phyloP scores from a whole-genome alignment of 495 filamentous ascomycete genomes.

The Massariosphaeria phaeospora region DNA sequence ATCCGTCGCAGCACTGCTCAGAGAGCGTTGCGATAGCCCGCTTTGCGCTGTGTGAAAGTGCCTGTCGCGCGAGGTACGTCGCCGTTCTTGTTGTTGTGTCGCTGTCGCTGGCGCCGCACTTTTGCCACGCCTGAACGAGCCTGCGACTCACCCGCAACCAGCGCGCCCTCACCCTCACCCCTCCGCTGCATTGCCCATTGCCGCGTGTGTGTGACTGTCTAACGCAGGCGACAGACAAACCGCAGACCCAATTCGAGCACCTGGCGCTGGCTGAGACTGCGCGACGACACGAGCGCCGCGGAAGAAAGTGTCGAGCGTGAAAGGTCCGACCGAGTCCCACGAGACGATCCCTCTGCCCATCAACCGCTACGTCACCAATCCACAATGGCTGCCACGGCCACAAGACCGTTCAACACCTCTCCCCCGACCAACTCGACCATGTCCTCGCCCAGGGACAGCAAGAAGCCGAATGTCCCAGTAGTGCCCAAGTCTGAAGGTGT shows the following conservation, averaged over 20 bases:
- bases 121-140: conserved; percentile 7
- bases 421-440: conserved; percentile 36
- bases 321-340: conserved; percentile 6
- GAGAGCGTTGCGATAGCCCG: conserved; percentile 11
- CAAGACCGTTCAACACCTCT: conserved; percentile 34
- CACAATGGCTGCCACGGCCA: conserved; percentile 37
- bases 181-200: background rate
- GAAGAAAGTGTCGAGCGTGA: no score
- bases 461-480: conserved; percentile 27
- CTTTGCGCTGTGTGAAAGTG: conserved; percentile 12
- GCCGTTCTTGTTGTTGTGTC: conserved; percentile 2
- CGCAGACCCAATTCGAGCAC: background rate
- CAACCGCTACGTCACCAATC: conserved; percentile 34
- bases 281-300: background rate
- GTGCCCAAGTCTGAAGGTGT: conserved; percentile 35
- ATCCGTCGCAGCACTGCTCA: background rate
- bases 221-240: background rate
- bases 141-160: background rate
- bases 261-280: background rate
- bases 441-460: conserved; percentile 36
- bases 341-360: conserved; percentile 15
- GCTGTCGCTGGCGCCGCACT: conserved; percentile 2
- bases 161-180: background rate
- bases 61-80: conserved; percentile 19
- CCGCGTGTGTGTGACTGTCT: background rate